phyloP scores from a whole-genome alignment of 129 eudicot species.

The Apium graveolens region DNA sequence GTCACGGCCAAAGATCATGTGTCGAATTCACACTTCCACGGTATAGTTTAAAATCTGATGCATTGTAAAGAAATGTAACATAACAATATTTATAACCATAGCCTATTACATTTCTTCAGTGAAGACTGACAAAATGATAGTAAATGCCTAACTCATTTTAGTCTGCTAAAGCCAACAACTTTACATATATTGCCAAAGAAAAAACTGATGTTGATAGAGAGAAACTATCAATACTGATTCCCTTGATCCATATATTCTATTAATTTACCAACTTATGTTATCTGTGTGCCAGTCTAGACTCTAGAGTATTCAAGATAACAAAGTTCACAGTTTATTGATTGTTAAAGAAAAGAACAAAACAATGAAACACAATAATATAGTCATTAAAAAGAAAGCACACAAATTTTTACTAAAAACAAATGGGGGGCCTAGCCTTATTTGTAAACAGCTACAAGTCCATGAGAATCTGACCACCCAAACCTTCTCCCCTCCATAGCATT shows the following conservation, averaged over 20 bases:
- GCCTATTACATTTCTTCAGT: too few species aligned
- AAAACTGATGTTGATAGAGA: background rate
- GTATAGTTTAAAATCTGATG: too few species aligned
- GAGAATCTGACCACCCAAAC: slow-evolving; percentile 4
- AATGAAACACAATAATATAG: background rate
- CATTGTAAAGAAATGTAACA: too few species aligned
- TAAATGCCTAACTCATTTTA: background rate
- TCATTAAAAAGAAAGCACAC: background rate
- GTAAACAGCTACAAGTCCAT: background rate
- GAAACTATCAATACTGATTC: background rate
- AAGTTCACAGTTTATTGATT: background rate
- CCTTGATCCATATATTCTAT: background rate
- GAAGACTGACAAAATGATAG: too few species aligned
- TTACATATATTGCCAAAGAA: background rate
- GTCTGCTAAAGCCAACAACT: background rate
- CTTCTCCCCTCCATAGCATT: too few species aligned
- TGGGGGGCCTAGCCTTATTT: background rate
- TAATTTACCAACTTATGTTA: background rate
- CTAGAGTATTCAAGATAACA: background rate
- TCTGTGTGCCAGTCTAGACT: background rate
- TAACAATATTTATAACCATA: too few species aligned
- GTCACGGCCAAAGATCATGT: too few species aligned
- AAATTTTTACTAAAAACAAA: background rate
- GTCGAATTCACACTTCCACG: too few species aligned
- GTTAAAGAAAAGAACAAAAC: background rate